Evolutionary conservation across 2,329 filamentous ascomycete genomes (phyloP).

Genomic region (Chrysosporium queenslandicum): DNA sequence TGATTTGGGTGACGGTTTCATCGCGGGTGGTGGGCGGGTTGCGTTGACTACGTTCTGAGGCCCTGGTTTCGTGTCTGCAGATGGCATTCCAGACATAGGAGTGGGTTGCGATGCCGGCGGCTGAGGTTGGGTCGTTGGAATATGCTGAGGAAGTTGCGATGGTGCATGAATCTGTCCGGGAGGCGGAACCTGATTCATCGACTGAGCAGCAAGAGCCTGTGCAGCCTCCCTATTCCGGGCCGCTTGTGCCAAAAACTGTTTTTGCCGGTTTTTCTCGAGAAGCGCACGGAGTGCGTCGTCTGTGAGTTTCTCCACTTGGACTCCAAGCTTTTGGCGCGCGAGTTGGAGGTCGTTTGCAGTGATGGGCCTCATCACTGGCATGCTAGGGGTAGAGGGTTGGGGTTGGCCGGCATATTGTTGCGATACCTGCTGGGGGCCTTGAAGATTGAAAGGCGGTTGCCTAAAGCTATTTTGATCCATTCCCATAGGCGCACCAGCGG

Average conservation of each 20-base stretch:
- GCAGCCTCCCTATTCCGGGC: conserved; percentile 22
- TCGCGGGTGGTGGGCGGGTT: conserved; percentile 21
- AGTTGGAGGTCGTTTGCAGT: conserved; percentile 30
- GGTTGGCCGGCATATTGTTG: conserved; percentile 23
- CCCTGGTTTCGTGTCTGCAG: not conserved
- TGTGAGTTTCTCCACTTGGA: conserved; percentile 26
- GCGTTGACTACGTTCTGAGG: conserved; percentile 19
- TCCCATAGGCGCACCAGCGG: conserved; percentile 19
- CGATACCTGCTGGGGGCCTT: conserved; percentile 24
- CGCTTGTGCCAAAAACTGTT: conserved; percentile 23
- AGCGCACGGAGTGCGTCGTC: conserved; percentile 38
- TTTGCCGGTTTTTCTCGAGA: conserved; percentile 30
- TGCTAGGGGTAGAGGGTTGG: conserved; percentile 21
- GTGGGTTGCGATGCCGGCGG: conserved; percentile 20
- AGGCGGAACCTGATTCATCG: conserved; percentile 21
- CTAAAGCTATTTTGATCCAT: conserved; percentile 21
- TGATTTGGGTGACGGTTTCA: conserved; percentile 30
- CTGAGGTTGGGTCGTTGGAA: conserved; percentile 18
- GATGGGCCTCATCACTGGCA: conserved; percentile 28
- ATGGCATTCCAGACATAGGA: conserved; percentile 17
- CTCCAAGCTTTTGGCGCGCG: conserved; percentile 30
- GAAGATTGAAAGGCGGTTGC: conserved; percentile 22
- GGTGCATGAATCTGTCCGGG: conserved; percentile 19
- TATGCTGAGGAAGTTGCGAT: conserved; percentile 20
- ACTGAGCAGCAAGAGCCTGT: conserved; percentile 21